Base-by-base conservation (phyloP, 2,329 filamentous ascomycete genomes). In the Penicillium sp. region DNA sequence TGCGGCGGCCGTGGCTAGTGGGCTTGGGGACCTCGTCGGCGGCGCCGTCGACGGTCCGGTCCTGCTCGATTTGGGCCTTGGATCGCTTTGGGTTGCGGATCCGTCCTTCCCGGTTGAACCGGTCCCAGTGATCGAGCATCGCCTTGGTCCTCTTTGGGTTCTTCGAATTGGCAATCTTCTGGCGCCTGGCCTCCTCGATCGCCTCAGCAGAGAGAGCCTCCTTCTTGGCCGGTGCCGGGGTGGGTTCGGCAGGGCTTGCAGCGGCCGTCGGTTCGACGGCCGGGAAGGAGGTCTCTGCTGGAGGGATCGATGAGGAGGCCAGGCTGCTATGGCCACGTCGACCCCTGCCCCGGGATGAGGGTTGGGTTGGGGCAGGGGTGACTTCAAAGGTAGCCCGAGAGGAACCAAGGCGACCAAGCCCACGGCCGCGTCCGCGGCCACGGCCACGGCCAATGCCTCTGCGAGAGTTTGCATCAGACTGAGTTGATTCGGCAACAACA, bases 71-170 rank as follows among this genome's bases (percentile, higher is more conserved):
- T 53, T 72, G 68, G 9, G 68, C 69, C 53, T 72, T 72, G 29
- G 70, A 71, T 7, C 70, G 66, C 54, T 72, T 72, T 28, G 70
- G 70, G 45, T 72, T 71, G 31, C 70, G 65, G 19, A 66, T 69
- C n/a, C 69, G 66, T 28, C 70, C 70, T 56, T 71, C 69, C 12
- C 62, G 59, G 47, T 71, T 71, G 60, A 72, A 72, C 22, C 69
- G 67, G 19, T 63, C 67, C 70, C 70, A 72, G 54, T 72, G 70
- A 51, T 72, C 68, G 24, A 72, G 63, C 70, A 72, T 72, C 38
- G 70, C 70, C 54, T 71, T 68, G 8, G 70, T 72, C 26, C 70
- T 64, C 50, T 70, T 70, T 5, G 70, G 70, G 43, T 72, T 72
- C 57, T 72, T 72, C 19, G 70, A 72, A 47, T 71, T 69, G 38